Conservation (phyloP, 257 asterid species). For the Forsythia viridissima region DNA sequence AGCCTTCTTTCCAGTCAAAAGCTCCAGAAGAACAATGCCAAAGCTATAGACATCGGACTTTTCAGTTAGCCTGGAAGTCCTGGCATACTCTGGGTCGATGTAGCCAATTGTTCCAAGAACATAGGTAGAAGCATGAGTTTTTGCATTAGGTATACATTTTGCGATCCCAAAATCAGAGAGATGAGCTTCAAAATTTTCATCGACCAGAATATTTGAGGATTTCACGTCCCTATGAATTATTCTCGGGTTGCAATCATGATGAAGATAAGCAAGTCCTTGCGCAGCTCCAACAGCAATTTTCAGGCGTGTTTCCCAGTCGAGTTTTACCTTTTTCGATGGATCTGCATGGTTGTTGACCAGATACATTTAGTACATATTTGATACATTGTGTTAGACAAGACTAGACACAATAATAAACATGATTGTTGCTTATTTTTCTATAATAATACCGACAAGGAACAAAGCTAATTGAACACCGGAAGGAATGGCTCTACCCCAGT, state of each 20-base stretch:
- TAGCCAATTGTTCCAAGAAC: constrained; percentile 97
- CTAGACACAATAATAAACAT: too few species aligned
- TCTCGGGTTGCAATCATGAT: constrained; percentile 87
- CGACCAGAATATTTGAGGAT: constrained; percentile 84
- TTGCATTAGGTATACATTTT: constrained; percentile 61
- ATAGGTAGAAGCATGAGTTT: constrained; percentile 83
- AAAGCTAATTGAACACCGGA: background rate
- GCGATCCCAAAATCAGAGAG: constrained; percentile 97
- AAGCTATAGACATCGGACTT: constrained; percentile 96
- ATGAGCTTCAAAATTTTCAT: constrained; percentile 87
- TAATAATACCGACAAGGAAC: too few species aligned
- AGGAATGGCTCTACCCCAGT: constrained; percentile 81
- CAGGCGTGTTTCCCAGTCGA: constrained; percentile 94
- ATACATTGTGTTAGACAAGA: background rate
- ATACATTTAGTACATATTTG: background rate
- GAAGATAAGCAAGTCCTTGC: constrained; percentile 95
- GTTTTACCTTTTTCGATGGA: constrained; percentile 78
- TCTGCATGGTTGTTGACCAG: constrained; percentile 39
- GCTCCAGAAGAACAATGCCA: constrained; percentile 93
- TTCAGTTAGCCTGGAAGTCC: constrained; percentile 87
- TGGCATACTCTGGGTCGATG: constrained; percentile 94
- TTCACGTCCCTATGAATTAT: constrained; percentile 93
- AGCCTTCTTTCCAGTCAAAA: constrained; percentile 85
- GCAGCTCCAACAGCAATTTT: constrained; percentile 96
- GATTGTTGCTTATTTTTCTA: too few species aligned